Percentiles rank a stretch among this genome's conserved stretches.
Evolutionary conservation across 1,139 yeast genomes (phyloP).

Genomic region (Suhomyces guaymorum): DNA sequence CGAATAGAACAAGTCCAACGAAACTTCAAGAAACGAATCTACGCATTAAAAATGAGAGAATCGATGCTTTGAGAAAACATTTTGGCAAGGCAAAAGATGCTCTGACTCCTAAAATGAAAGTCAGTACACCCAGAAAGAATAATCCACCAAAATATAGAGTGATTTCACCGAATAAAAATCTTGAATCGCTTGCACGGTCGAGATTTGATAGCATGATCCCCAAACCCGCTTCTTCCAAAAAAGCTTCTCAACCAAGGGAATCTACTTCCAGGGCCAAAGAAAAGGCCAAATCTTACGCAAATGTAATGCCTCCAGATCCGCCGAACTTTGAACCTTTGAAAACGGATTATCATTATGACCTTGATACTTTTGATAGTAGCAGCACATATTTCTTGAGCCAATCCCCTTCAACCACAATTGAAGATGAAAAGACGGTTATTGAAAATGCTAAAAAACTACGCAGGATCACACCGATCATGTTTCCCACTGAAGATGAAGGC

Average conservation of each 20-base stretch:
- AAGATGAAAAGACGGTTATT: constrained; percentile 25
- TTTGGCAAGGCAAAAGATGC: constrained; percentile 32
- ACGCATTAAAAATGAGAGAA: constrained; percentile 34
- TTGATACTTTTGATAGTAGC: background rate
- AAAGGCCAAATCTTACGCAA: constrained; percentile 3
- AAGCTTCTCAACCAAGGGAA: background rate
- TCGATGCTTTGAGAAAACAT: constrained; percentile 37
- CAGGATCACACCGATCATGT: constrained; percentile 40
- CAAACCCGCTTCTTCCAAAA: constrained; percentile 1
- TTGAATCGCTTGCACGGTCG: background rate
- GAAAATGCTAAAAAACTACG: constrained; percentile 42
- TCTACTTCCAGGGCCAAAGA: background rate
- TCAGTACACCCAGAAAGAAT: constrained; percentile 5
- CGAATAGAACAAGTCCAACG: constrained; percentile 36
- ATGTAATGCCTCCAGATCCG: constrained; percentile 32
- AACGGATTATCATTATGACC: background rate
- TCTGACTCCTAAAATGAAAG: constrained; percentile 11
- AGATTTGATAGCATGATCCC: constrained; percentile 3
- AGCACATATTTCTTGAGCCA: constrained; percentile 6
- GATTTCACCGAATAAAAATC: constrained; percentile 5
- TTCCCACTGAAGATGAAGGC: constrained; percentile 36
- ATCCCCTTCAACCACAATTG: constrained; percentile 10
- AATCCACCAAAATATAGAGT: background rate
- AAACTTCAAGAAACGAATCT: constrained; percentile 43
- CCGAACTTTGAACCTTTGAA: constrained; percentile 27